Base-by-base conservation (phyloP, 768 basidiomycete species). In the Termitomyces sp. region DNA sequence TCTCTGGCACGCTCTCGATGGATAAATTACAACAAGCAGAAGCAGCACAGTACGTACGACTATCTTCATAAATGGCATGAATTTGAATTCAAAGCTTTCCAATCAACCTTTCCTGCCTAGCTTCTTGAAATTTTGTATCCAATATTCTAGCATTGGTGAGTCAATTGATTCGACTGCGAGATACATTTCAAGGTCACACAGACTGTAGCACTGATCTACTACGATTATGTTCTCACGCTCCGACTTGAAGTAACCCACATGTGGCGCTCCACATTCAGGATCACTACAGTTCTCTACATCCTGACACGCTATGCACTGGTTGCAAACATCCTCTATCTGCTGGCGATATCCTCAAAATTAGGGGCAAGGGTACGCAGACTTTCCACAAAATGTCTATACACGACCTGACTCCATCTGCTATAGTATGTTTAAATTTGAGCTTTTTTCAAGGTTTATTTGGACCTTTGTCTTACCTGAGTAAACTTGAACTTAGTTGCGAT, bases 161-260 rank as follows among this genome's bases (percentile, higher is more conserved):
- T 40, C 31, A 22, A 49, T 25, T 12, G 7, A 47, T 23, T 7
- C 12, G 23, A n/a, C 1, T 12, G 13, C n/a, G 36, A 38, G 35
- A 27, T 6, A 16, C 11, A 12, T 6, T 49, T 7, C 1, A 27
- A 10, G 18, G n/a, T 41, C 42, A 25, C 7, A 45, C n/a, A 10
- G 29, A 3, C 3, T 25, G 2, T 15, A 53, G 52, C 52, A 2
- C 35, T 53, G 25, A 36, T 53, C 9, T 53, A 53, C 35, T 68
- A 67, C 32, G 67, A 68, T 56, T 66, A 66, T 46, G n/a, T 54
- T 27, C 58, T 68, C n/a, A 68, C 62, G 9, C 60, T 68, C n/a
- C 56, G 39, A 50, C 35, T 50, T 25, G 68, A 70, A 46, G 59
- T 68, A 25, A 53, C 44, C n/a, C 57, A 64, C 25, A 62, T 70